A percentile compares a stretch with the other conserved stretches of the same genome.
Evolutionary conservation across 2,329 filamentous ascomycete genomes (phyloP).

Genomic region (Immersiporthe knoxdaviesiana): DNA sequence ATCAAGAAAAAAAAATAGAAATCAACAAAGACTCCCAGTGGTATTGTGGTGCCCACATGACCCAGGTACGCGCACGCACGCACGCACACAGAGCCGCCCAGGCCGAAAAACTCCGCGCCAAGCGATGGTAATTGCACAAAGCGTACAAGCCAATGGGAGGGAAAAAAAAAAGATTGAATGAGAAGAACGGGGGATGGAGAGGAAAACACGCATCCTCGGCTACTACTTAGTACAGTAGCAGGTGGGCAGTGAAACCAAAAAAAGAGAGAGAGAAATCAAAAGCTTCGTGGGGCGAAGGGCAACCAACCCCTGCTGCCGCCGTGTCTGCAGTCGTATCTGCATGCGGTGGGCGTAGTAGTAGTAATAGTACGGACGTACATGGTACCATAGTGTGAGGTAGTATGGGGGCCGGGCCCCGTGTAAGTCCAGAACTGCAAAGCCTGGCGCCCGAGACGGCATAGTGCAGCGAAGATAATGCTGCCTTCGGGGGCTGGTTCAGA

Average conservation of each 20-base stretch:
- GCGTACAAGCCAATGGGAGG: conserved; percentile 15
- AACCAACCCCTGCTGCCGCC: background rate
- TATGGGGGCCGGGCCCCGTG: conserved; percentile 7
- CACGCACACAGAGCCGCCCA: background rate
- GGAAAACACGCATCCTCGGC: background rate
- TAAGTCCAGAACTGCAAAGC: conserved; percentile 10
- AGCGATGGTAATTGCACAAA: conserved; percentile 27
- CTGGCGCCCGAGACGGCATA: background rate
- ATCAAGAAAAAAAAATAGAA: background rate
- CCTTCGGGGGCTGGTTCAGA: background rate
- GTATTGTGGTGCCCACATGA: conserved; percentile 1
- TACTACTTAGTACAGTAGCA: conserved; percentile 1
- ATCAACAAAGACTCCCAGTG: background rate
- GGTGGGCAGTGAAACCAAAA: background rate
- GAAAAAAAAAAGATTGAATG: background rate
- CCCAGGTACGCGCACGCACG: background rate
- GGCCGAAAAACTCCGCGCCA: conserved; percentile 18
- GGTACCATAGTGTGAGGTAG: background rate
- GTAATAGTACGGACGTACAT: no score
- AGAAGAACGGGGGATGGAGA: background rate
- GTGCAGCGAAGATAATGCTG: background rate
- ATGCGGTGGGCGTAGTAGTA: conserved; percentile 12
- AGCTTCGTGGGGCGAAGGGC: background rate
- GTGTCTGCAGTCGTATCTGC: conserved; percentile 16
- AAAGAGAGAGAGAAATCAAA: background rate